Conservation (phyloP, 805 yeast genomes). For the Ogataea pini region DNA sequence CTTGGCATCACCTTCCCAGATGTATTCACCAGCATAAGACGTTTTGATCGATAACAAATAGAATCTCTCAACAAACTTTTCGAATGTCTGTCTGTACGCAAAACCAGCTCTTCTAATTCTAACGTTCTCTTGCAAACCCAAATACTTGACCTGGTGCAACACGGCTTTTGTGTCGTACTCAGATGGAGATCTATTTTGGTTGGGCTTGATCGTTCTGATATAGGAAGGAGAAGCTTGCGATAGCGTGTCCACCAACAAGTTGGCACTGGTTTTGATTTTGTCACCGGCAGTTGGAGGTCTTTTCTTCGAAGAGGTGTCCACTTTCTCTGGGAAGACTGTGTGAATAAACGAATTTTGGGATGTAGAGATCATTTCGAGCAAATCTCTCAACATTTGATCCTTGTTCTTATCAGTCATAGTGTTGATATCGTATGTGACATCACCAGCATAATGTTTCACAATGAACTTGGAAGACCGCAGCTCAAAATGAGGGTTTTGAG, state of each 20-base stretch:
- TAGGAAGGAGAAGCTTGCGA: conserved; percentile 93
- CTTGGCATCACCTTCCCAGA: conserved; percentile 56
- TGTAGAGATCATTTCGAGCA: conserved; percentile 74
- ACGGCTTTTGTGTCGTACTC: conserved; percentile 91
- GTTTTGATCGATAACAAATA: conserved; percentile 84
- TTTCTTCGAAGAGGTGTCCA: conserved; percentile 65
- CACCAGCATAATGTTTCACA: conserved; percentile 97
- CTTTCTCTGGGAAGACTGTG: conserved; percentile 60
- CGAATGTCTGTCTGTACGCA: conserved; percentile 96
- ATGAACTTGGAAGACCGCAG: conserved; percentile 83
- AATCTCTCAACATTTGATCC: conserved; percentile 87
- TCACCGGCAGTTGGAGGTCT: conserved; percentile 97
- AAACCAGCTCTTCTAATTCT: conserved; percentile 98
- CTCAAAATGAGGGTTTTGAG: conserved; percentile 84
- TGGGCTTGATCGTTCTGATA: conserved; percentile 96
- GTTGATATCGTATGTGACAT: conserved; percentile 85
- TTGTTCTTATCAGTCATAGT: conserved; percentile 97
- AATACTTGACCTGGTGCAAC: conserved; percentile 90
- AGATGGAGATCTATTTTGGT: conserved; percentile 85
- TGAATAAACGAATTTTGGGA: conserved; percentile 66
- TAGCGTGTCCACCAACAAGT: conserved; percentile 82
- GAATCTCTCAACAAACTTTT: conserved; percentile 92
- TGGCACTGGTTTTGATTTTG: conserved; percentile 89
- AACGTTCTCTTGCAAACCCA: conserved; percentile 95
- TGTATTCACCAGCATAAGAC: conserved; percentile 83